These are phyloP conservation scores for Fusarium floridanum DNA, from an alignment of 2,329 filamentous ascomycete genomes.

Conservation along the genomic window DNA sequence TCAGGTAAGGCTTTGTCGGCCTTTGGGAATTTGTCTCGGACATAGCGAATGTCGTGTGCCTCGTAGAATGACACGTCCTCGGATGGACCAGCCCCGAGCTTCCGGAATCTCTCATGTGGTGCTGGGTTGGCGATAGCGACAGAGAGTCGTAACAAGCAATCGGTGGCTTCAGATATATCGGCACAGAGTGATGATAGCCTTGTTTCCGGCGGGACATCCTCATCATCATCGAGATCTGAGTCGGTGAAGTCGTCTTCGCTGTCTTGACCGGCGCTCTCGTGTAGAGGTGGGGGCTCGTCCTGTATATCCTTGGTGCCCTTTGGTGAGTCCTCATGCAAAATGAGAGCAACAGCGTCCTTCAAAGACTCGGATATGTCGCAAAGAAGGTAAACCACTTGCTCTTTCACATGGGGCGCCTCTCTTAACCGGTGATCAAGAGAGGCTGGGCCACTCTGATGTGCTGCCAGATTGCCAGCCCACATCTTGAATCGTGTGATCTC, in stretches of 20 bases:
- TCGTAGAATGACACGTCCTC: conserved; percentile 45
- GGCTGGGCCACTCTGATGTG: conserved; percentile 16
- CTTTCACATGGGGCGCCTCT: conserved; percentile 33
- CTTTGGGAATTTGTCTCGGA: conserved; percentile 48
- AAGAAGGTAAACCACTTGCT: conserved; percentile 42
- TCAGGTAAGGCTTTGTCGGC: conserved; percentile 28
- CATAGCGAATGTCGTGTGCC: conserved; percentile 46
- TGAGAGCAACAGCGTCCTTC: not conserved
- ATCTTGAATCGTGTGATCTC: conserved; percentile 31
- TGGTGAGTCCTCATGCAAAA: fast-evolving
- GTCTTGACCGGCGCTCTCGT: fast-evolving
- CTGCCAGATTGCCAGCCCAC: conserved; percentile 38
- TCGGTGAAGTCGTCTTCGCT: not conserved
- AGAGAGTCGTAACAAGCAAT: conserved; percentile 52
- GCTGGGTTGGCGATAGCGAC: conserved; percentile 54
- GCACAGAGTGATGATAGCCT: conserved; percentile 25
- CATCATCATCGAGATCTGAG: not conserved
- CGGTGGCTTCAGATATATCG: conserved; percentile 45
- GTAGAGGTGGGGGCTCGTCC: not conserved
- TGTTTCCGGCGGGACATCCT: conserved; percentile 15
- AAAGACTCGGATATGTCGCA: conserved; percentile 28
- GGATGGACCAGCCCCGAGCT: conserved; percentile 3
- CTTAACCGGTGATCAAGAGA: conserved; percentile 39
- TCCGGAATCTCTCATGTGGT: conserved; percentile 50
- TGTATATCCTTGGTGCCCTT: fast-evolving